phyloP scores from a whole-genome alignment of 176 grass and related monocot species.

The Oryza glaberrima region DNA sequence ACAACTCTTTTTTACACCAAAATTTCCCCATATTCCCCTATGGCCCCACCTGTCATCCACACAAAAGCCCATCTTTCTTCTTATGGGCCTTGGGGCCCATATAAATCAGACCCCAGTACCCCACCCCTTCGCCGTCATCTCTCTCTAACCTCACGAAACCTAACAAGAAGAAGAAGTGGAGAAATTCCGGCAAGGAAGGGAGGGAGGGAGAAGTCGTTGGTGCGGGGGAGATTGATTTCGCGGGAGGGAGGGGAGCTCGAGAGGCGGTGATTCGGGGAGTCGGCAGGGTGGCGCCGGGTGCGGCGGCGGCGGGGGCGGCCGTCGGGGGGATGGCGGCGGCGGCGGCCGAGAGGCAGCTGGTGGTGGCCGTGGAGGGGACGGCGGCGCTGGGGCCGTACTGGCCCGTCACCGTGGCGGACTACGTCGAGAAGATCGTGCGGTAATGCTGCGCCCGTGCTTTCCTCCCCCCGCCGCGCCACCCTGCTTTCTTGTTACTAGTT shows the following conservation, averaged over 20 bases:
- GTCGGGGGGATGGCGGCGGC: neutral
- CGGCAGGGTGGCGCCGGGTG: neutral
- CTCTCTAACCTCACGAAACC: neutral
- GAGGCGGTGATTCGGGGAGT: neutral
- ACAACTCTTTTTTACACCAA: neutral
- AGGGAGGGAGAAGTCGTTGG: neutral
- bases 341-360: conserved; percentile 66
- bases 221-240: too few relatives aligned
- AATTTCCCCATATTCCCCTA: neutral
- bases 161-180: neutral
- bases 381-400: conserved; percentile 83
- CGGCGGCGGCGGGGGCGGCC: neutral
- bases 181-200: neutral
- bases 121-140: neutral
- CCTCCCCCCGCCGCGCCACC: too few relatives aligned
- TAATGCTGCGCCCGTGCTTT: conserved; percentile 16
- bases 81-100: neutral
- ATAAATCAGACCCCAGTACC: neutral
- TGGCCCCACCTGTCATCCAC: neutral
- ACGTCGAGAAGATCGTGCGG: conserved; percentile 95
- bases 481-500: neutral
- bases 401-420: conserved; percentile 64
- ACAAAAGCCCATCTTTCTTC: neutral
- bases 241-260: neutral
- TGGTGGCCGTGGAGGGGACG: conserved; percentile 85